Evolutionary conservation across 208 protist genomes (phyloP).

Genomic region (Porcisia hertigi): DNA sequence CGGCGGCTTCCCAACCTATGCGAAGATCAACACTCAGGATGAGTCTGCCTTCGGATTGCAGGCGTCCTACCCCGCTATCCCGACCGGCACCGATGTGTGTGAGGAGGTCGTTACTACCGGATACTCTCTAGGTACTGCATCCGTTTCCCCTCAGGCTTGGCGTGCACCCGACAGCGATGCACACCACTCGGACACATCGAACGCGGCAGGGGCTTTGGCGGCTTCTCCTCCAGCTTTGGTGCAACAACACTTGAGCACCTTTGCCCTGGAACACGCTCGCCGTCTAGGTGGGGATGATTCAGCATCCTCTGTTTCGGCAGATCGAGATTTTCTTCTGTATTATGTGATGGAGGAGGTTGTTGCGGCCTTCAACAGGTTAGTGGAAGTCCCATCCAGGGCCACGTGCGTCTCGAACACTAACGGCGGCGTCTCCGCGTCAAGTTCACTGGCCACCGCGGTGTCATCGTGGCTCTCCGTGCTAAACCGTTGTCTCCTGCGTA

Average conservation of each 20-base stretch:
- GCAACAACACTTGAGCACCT: constrained; percentile 1
- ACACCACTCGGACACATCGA: background rate
- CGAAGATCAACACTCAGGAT: background rate
- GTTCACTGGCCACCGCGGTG: background rate
- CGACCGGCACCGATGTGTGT: background rate
- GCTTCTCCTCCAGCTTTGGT: background rate
- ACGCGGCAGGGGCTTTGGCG: background rate
- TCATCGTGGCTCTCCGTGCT: constrained; percentile 7
- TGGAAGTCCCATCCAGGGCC: background rate
- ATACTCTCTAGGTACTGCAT: background rate
- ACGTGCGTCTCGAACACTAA: background rate
- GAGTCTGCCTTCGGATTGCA: background rate
- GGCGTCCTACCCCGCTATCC: background rate
- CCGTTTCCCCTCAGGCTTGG: background rate
- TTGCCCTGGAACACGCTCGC: constrained; percentile 1
- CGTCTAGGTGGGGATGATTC: background rate
- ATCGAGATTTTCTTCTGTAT: background rate
- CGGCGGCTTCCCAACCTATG: background rate
- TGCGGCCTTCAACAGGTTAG: background rate
- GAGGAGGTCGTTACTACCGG: background rate
- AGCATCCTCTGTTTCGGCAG: background rate
- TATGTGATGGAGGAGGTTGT: constrained; percentile 3
- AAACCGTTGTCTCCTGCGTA: background rate
- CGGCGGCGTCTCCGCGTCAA: background rate
- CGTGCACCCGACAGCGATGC: background rate